Evolutionary conservation across 768 basidiomycete genomes (phyloP).

Genomic region (Sarcomyxa edulis): DNA sequence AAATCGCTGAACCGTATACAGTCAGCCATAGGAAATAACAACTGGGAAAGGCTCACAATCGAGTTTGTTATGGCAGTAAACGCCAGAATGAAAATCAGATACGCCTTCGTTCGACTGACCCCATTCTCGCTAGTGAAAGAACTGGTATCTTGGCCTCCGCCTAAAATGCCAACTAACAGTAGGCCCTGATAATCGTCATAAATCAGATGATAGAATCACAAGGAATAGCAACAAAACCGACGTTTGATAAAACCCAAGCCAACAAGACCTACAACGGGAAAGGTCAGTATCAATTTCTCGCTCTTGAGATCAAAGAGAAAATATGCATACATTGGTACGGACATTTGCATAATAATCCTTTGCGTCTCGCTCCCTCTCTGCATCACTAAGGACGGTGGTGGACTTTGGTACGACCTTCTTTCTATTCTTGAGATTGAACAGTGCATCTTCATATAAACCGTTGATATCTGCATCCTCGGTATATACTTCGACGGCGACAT

Average conservation of each 20-base stretch:
- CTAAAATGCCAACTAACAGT: constrained; percentile 64
- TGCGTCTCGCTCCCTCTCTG: constrained; percentile 68
- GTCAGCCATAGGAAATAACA: not conserved
- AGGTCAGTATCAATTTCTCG: constrained; percentile 2
- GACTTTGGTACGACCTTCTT: constrained; percentile 31
- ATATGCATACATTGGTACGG: constrained; percentile 58
- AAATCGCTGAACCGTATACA: constrained; percentile 18
- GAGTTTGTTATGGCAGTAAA: constrained; percentile 78
- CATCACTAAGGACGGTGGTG: constrained; percentile 28
- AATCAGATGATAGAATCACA: not conserved
- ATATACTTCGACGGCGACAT: constrained; percentile 85
- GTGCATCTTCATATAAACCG: constrained; percentile 77
- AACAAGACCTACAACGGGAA: constrained; percentile 49
- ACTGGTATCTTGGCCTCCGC: constrained; percentile 45
- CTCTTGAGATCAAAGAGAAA: not conserved
- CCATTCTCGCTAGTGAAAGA: constrained; percentile 52
- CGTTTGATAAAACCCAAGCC: constrained; percentile 82
- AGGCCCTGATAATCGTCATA: constrained; percentile 21
- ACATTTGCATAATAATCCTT: constrained; percentile 88
- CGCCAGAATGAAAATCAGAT: constrained; percentile 74
- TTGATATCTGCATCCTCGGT: constrained; percentile 80
- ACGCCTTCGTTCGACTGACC: constrained; percentile 60
- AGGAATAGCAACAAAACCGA: constrained; percentile 30
- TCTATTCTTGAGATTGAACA: constrained; percentile 62
- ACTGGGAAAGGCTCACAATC: constrained; percentile 34